Base-by-base conservation (phyloP, 306 rosid species). In the Crataegus laevigata region DNA sequence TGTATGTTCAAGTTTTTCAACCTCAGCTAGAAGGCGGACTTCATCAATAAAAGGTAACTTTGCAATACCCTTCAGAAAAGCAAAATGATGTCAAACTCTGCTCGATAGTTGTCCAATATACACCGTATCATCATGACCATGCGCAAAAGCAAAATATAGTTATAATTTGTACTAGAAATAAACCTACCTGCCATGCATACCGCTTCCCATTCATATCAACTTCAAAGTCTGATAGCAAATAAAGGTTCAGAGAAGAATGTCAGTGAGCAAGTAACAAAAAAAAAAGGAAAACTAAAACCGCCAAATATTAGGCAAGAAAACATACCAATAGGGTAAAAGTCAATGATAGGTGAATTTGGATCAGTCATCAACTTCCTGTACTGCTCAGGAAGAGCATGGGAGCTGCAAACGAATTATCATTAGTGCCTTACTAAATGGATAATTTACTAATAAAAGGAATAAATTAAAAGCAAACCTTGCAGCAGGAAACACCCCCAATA, bases 201-300 rank as follows among this genome's bases (percentile, higher is more conserved):
- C 99, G 96, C 87, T 92, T 96, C 17, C 99, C 99, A 81, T 92
- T 96, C 99, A 96, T 96, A 86, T 96, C 99, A 82, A 96, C 99
- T 68, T 96, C 98, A 83, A 96, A 96, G 73, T 96, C 99, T 92
- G 98, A 30, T 24, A 83, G n/a, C 71, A 32, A 79, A 34, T 43
- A 73, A 80, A 38, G 74, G 83, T 69, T 82, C 66, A 80, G 66
- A 38, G 50, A 57, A 75, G 65, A 11, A 54, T 62, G 36, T 68
- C 36, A 66, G 15, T 43, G 69, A 8, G 50, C 59, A 64, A 69
- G 77, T 38, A 8, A 59, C n/a, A 68, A 47, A 25, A 52, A 38
- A 68, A 73, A 15, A 15, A 6, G 8, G 6, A 26, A 67, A 28
- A 8, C 36, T 69, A 29, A 26, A 70, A 15, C 61, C 11, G 38